These are phyloP conservation scores for Asterionellopsis glacialis DNA, from an alignment of 108 stramenopile genomes.

Conservation along the genomic window DNA sequence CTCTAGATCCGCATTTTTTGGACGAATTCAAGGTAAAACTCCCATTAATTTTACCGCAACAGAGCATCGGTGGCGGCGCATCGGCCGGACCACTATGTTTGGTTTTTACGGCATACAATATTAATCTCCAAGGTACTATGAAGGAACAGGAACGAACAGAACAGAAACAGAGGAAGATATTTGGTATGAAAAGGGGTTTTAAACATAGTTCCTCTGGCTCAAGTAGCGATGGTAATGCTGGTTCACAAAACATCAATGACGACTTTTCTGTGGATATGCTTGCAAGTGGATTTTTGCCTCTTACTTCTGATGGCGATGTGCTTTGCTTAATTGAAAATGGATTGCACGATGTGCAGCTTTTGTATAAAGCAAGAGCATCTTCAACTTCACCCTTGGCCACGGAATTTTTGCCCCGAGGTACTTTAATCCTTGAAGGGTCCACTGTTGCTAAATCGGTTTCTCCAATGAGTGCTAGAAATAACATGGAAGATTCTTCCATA, in stretches of 20 bases:
- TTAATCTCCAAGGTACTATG: slow-evolving; percentile 42
- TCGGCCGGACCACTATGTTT: slow-evolving; percentile 9
- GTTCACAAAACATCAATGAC: too few species aligned
- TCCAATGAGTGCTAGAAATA: slow-evolving; percentile 23
- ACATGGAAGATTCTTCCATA: slow-evolving; percentile 2
- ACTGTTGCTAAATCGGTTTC: slow-evolving; percentile 16
- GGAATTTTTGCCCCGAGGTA: too few species aligned
- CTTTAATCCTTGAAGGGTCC: slow-evolving; percentile 8
- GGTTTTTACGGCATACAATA: slow-evolving; percentile 67
- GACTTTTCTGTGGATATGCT: slow-evolving; percentile 12
- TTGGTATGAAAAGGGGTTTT: not conserved
- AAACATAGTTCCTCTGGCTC: too few species aligned
- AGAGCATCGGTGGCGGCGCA: too few species aligned
- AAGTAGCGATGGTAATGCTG: too few species aligned
- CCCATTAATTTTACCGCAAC: slow-evolving; percentile 30
- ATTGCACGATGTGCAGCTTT: slow-evolving; percentile 50
- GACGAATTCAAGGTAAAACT: slow-evolving; percentile 86
- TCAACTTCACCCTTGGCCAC: too few species aligned
- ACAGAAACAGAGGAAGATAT: not conserved
- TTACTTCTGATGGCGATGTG: slow-evolving; percentile 26
- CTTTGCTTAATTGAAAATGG: slow-evolving; percentile 62
- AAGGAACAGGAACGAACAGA: slow-evolving; percentile 13
- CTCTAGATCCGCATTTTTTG: slow-evolving; percentile 54
- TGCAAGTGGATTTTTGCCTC: slow-evolving; percentile 69
- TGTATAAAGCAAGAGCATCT: too few species aligned